Base-by-base conservation (phyloP, 768 basidiomycete species). In the Macrolepiota albuminosa region DNA sequence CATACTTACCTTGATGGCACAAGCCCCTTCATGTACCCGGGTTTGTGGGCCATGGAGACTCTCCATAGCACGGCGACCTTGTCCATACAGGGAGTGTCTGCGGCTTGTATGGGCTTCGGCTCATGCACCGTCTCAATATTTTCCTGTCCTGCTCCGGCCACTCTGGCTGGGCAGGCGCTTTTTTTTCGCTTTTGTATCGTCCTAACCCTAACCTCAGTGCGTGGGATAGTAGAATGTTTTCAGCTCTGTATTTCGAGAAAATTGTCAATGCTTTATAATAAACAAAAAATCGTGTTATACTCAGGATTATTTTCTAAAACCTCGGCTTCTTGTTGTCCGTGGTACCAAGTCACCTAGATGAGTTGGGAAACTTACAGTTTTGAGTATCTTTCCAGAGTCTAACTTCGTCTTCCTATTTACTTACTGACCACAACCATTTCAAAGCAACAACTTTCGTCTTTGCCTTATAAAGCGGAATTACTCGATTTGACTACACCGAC, bases 61-160 rank as follows among this genome's bases (percentile, higher is more conserved):
- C 78, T 80, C 74, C 84, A 85, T 85, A 84, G 84, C 83, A 85
- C 82, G 84, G 84, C 83, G 84, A 85, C 84, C 81, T 66, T 85
- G 83, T 84, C 84, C 84, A 72, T 64, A 73, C 81, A 85, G 82
- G 80, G 82, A 78, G 78, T 75, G 71, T 72, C 69, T 60, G 64
- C 62, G 73, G 77, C 70, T 81, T 80, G 81, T 82, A 77, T 83
- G 80, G 67, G 81, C 81, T 81, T 80, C 77, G 80, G 83, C 77
- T 78, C 81, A 84, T 82, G 83, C 81, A 81, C 80, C 76, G 77
- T 82, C 82, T 73, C 59, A 83, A 84, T 84, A 84, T 84, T 84
- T 84, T 75, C 83, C 82, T 69, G 82, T 82, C 76, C 80, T 74
- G 70, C 76, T 77, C 74, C 68, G 76, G 79, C 78, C 80, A 77